phyloP scores from a whole-genome alignment of 2,329 filamentous ascomycete species.

The Aspergillus uvarum region DNA sequence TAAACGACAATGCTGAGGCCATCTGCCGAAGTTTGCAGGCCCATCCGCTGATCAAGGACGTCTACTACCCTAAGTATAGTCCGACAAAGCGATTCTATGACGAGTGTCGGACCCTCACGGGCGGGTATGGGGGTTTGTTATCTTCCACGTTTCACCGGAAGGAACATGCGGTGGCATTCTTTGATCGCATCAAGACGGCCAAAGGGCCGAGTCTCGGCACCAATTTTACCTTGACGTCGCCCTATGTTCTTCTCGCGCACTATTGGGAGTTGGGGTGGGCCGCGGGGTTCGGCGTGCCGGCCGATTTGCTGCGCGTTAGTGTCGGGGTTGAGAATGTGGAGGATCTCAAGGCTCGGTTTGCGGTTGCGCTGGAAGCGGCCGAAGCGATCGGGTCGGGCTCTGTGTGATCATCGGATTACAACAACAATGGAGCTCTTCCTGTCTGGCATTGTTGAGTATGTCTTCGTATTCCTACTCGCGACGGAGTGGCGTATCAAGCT shows the following conservation, averaged over 20 bases:
- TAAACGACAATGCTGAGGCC: not conserved
- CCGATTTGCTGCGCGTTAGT: conserved; percentile 5
- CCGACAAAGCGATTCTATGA: not conserved
- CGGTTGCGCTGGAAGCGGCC: not conserved
- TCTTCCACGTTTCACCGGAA: not conserved
- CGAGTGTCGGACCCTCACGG: not conserved
- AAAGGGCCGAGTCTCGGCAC: conserved; percentile 5
- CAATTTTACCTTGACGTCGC: not conserved
- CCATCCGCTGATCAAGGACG: not conserved
- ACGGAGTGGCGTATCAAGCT: no score
- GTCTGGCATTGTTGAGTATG: no score
- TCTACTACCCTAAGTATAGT: not conserved
- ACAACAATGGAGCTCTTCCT: no score
- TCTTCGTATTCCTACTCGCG: no score
- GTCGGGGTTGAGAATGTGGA: not conserved
- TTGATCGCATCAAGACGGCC: not conserved
- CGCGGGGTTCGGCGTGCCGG: not conserved
- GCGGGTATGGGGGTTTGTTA: conserved; percentile 4
- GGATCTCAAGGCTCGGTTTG: not conserved
- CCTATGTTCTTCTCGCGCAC: not conserved
- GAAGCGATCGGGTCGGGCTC: not conserved
- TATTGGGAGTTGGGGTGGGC: conserved; percentile 4
- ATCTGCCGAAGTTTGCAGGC: not conserved
- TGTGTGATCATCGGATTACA: no score
- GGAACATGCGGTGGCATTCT: not conserved